Evolutionary conservation across 805 yeast genomes (phyloP), one percentile per base, ranked within the genome.

Genomic region (Wickerhamomyces silvicola): DNA sequence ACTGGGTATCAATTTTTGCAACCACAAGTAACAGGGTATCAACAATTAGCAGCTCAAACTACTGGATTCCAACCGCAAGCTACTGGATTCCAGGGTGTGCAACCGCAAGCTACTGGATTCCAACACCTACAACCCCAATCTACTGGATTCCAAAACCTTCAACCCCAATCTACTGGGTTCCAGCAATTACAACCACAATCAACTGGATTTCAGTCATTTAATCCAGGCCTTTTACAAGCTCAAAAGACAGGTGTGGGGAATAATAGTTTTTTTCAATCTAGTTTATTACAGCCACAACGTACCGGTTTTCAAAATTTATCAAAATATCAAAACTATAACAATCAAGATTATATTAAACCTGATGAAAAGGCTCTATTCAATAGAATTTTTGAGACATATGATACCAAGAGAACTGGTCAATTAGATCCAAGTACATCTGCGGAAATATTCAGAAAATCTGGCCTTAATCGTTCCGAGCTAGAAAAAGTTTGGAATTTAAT

Each of bases 401-500:
- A 88, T 50, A 63, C 75, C 11, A 50, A 64, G 24, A 69, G 69
- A 28, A 62, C 63, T 27, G 97, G 97, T 0, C 74, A 59, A 41
- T 66, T 90, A 38, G 81, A 78, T 36, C 95, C 96, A 11, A 73
- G 74, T 17, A 75, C 79, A 10, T 96, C 96, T 2, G 83, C 90
- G 32, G 75, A 75, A 35, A 79, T 92, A 28, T 87, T 92, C 56
- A 79, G 92, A 34, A 90, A 92, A 60, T 82, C 95, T 14, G 97
- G 97, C 3, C 72, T 92, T 44, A 69, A 78, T 35, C 77, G 96
- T 56, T 67, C 76, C 5, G 97, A 88, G 48, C 68, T 90, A 40
- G 97, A 88, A 57, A 69, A 78, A 25, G 87, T 92, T 40, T 92
- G 98, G 98, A 84, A 77, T 32, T 67, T 90, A 41, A 75, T 88